phyloP scores from a whole-genome alignment of 2,329 filamentous ascomycete species.

The Xylariaceae sp. region DNA sequence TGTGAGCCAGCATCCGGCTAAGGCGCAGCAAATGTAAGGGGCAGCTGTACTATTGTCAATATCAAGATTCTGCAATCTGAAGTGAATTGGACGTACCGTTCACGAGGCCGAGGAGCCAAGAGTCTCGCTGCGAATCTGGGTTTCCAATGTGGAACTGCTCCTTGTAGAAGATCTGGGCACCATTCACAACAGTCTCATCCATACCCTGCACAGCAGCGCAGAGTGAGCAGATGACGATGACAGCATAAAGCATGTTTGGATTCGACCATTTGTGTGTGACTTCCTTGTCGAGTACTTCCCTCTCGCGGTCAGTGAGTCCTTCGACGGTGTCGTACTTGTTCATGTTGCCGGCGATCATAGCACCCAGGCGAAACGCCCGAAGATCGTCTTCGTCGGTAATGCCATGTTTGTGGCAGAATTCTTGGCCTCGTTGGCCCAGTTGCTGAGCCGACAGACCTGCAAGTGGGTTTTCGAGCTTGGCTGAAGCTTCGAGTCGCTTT shows the following conservation, averaged over 20 bases:
- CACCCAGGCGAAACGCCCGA: conserved; percentile 58
- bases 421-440: conserved; percentile 54
- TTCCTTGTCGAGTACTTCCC: conserved; percentile 56
- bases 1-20: conserved; percentile 71
- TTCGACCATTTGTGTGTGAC: conserved; percentile 67
- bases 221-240: conserved; percentile 51
- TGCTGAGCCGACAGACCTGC: conserved; percentile 40
- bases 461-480: conserved; percentile 42
- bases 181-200: conserved; percentile 70
- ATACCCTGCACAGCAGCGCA: conserved; percentile 67
- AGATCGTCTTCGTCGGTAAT: conserved; percentile 55
- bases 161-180: conserved; percentile 65
- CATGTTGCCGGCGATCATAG: conserved; percentile 54
- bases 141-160: conserved; percentile 58
- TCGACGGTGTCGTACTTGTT: conserved; percentile 48
- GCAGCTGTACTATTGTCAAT: conserved; percentile 32
- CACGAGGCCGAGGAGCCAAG: conserved; percentile 60
- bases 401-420: conserved; percentile 55
- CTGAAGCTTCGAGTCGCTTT: conserved; percentile 35
- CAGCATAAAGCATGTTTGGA: conserved; percentile 61
- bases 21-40: conserved; percentile 64
- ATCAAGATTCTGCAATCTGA: neutral
- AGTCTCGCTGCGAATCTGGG: conserved; percentile 44
- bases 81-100: conserved; percentile 41
- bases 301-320: conserved; percentile 58